Evolutionary conservation across 768 basidiomycete species (phyloP).

Genomic region (Cystofilobasidium capitatum): DNA sequence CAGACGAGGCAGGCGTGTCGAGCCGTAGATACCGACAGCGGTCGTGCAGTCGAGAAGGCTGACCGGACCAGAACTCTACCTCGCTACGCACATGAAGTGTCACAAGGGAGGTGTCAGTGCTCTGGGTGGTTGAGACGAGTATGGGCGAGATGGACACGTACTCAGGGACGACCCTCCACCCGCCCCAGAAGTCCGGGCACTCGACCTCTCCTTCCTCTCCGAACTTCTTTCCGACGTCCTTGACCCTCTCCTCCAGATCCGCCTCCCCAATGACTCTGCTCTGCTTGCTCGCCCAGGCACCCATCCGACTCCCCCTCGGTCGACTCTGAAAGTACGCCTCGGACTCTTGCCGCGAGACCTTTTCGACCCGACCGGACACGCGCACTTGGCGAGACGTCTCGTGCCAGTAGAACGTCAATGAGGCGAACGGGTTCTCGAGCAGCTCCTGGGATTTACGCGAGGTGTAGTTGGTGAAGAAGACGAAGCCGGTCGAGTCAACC

Average conservation of each 20-base stretch:
- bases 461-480: slow-evolving; percentile 94
- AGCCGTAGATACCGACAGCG: slow-evolving; percentile 23
- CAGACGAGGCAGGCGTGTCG: slow-evolving; percentile 16
- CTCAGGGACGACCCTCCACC: slow-evolving; percentile 26
- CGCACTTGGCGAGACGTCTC: slow-evolving; percentile 72
- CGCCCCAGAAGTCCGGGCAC: slow-evolving; percentile 26
- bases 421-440: slow-evolving; percentile 60
- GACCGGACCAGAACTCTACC: slow-evolving; percentile 28
- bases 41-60: slow-evolving; percentile 27
- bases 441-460: slow-evolving; percentile 86
- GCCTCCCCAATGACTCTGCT: slow-evolving; percentile 55
- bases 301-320: slow-evolving; percentile 72
- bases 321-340: slow-evolving; percentile 72
- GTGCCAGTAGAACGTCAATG: slow-evolving; percentile 83
- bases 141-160: not conserved
- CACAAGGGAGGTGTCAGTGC: not conserved
- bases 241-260: slow-evolving; percentile 35
- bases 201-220: slow-evolving; percentile 48
- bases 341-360: slow-evolving; percentile 59
- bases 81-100: not conserved
- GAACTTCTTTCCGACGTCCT: slow-evolving; percentile 43
- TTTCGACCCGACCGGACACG: slow-evolving; percentile 76
- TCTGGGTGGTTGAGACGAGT: not conserved
- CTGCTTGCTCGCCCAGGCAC: slow-evolving; percentile 90
- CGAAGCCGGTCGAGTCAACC: slow-evolving; percentile 71